Evolutionary conservation across 2,329 filamentous ascomycete genomes (phyloP), one percentile per base, ranked within the genome.

Genomic region (Stemphylium vesicarium): DNA sequence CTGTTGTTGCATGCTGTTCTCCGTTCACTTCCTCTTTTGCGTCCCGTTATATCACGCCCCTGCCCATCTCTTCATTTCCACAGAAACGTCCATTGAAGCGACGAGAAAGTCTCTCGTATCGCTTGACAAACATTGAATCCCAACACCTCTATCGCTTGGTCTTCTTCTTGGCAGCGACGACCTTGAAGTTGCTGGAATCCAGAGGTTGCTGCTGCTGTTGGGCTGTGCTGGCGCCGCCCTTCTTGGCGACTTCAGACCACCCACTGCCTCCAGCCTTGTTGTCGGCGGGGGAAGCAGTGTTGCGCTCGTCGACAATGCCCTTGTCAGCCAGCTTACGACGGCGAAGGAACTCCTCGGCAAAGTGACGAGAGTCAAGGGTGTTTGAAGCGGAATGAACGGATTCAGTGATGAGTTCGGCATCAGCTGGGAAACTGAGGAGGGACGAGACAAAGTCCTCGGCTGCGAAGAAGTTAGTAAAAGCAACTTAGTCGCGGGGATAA

Each of bases 211-310:
- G 63, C 55, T 74, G 73, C 57, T 75, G 77, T 56, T 71, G 71
- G 49, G 75, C 72, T 74, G 73, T 65, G 67, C 70, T 44, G 78
- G 80, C 20, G 85, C 89, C 83, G 92, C 90, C 89, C 82, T 97
- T 97, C 87, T 98, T 98, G 1, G 95, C 95, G 47, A 99, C 95
- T 78, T 98, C 95, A 66, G 84, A 96, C 95, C 95, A 99, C 16
- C 94, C 94, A 50, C 90, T 88, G 63, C 81, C 79, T 4, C 68
- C 68, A 12, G 69, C 67, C 49, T 72, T 76, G 61, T 75, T 80
- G 57, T 68, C 75, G 47, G 70, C 82, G 71, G 59, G 78, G 31
- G 80, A 82, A 3, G 85, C 83, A 50, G 79, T 84, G 32, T 79
- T 78, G 13, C 86, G 82, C 50, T 90, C 88, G 74, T 92, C 90